phyloP scores from a whole-genome alignment of 495 filamentous ascomycete species.

The Chlorociboria aeruginascens region DNA sequence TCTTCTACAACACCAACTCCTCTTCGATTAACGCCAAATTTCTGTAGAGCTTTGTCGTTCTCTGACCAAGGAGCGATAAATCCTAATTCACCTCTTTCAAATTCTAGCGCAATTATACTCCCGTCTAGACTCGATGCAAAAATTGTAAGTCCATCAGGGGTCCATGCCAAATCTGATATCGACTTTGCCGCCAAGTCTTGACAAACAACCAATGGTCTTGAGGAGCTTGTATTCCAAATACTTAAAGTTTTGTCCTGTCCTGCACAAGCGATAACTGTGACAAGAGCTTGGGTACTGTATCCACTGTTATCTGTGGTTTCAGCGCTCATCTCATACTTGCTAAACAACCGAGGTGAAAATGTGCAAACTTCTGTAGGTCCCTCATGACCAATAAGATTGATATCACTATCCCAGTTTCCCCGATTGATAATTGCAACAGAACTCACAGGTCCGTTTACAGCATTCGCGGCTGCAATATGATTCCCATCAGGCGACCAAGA shows the following conservation, averaged over 20 bases:
- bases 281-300: slow-evolving; percentile 35
- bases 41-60: slow-evolving; percentile 83
- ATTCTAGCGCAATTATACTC: slow-evolving; percentile 62
- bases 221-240: slow-evolving; percentile 94
- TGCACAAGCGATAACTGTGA: slow-evolving; percentile 92
- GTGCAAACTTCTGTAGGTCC: slow-evolving; percentile 93
- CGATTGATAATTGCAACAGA: slow-evolving; percentile 94
- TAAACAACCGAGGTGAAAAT: slow-evolving; percentile 87
- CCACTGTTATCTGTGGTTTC: slow-evolving; percentile 27
- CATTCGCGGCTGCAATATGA: slow-evolving; percentile 94
- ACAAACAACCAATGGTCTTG: slow-evolving; percentile 74
- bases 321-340: slow-evolving; percentile 43
- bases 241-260: slow-evolving; percentile 92
- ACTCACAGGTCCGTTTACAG: slow-evolving; percentile 92
- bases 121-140: slow-evolving; percentile 84
- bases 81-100: slow-evolving; percentile 62
- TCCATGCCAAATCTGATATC: slow-evolving; percentile 90
- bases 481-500: slow-evolving; percentile 97
- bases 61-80: slow-evolving; percentile 66
- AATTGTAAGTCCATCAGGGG: slow-evolving; percentile 76
- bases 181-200: slow-evolving; percentile 83
- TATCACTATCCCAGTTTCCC: slow-evolving; percentile 87
- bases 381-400: slow-evolving; percentile 95
- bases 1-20: slow-evolving; percentile 84
- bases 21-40: slow-evolving; percentile 78